Evolutionary conservation across 768 basidiomycete species (phyloP), one percentile per base, ranked within the genome.

Genomic region (Mycena capillaripes): DNA sequence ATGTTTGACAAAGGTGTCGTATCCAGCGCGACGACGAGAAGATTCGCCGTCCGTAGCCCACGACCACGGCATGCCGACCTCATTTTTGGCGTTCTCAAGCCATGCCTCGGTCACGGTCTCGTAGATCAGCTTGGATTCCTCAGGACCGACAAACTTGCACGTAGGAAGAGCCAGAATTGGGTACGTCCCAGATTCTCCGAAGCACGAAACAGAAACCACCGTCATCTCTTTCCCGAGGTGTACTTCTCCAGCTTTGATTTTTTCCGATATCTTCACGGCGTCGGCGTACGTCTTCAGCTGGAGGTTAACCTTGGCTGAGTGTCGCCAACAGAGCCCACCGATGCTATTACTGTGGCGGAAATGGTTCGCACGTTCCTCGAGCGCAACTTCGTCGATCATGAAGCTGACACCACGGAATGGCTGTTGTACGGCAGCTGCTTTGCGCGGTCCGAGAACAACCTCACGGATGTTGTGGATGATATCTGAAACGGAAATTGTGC

Each of bases 41-140:
- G 71, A 53, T 27, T 78, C 76, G 6, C 77, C 76, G 42, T 78
- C 77, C 21, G 76, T 70, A 2, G 76, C 63, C 32, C 69, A 70
- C 4, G 68, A 73, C 73, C 76, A 78, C 7, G 62, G 40, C n/a
- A 60, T 53, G 4, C 77, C 76, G 29, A 75, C 50, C 6, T 25
- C 32, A 2, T 44, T 36, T 17, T 46, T 23, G 0, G 57, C 71
- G 4, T 40, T 6, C 32, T 50, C 30, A 21, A 29, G 7, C 64
- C 64, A 70, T 4, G 25, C 19, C 3, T n/a, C 44, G 4, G 52
- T 71, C 12, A 71, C 44, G 4, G 57, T 61, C 16, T 76, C 60
- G 23, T 64, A 61, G 21, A 66, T 44, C 1, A n/a, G 25, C 9
- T 8, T 32, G 0, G 62, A 46, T 10, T 68, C 64, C 7, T 69